A percentile compares a stretch with the other conserved stretches of the same genome.
Evolutionary conservation across 306 rosid species (phyloP).

Genomic region (Mucuna pruriens): DNA sequence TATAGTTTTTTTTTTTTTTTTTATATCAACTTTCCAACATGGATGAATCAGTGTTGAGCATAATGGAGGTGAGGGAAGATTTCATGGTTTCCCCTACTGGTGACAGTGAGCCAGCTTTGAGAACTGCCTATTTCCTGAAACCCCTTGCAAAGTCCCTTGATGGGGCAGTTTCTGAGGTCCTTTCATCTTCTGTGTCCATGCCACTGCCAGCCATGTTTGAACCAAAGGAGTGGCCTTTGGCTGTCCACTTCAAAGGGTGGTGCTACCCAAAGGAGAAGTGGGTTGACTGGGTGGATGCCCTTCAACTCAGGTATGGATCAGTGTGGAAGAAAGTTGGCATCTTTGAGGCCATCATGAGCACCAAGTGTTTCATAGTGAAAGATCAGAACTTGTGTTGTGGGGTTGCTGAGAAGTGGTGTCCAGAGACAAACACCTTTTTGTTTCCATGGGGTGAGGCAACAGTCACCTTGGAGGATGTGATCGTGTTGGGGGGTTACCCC

Average conservation of each 20-base stretch:
- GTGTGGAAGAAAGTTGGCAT: constrained; percentile 55
- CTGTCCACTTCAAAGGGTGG: constrained; percentile 46
- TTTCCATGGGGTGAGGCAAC: constrained; percentile 68
- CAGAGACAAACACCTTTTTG: constrained; percentile 46
- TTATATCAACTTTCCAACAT: background rate
- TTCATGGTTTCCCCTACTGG: constrained; percentile 60
- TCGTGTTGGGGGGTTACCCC: constrained; percentile 59
- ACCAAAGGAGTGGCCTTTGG: constrained; percentile 30
- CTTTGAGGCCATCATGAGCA: constrained; percentile 52
- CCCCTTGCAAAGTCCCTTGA: constrained; percentile 37
- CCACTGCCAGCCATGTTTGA: background rate
- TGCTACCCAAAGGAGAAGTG: background rate
- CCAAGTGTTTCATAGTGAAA: constrained; percentile 13
- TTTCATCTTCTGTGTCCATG: background rate
- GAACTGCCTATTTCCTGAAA: constrained; percentile 52
- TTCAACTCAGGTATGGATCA: constrained; percentile 36
- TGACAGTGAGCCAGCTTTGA: constrained; percentile 43
- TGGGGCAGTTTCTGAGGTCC: background rate
- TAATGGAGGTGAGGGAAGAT: constrained; percentile 46
- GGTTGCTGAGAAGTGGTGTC: constrained; percentile 53
- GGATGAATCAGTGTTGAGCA: constrained; percentile 32
- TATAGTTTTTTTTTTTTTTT: too few relatives aligned
- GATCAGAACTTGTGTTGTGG: constrained; percentile 26
- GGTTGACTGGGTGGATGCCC: constrained; percentile 45
- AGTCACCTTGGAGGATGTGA: constrained; percentile 62